A percentile compares a stretch with the other conserved stretches of the same genome.
Conservation (phyloP, 176 grass and related monocot genomes). For the Canna indica region DNA sequence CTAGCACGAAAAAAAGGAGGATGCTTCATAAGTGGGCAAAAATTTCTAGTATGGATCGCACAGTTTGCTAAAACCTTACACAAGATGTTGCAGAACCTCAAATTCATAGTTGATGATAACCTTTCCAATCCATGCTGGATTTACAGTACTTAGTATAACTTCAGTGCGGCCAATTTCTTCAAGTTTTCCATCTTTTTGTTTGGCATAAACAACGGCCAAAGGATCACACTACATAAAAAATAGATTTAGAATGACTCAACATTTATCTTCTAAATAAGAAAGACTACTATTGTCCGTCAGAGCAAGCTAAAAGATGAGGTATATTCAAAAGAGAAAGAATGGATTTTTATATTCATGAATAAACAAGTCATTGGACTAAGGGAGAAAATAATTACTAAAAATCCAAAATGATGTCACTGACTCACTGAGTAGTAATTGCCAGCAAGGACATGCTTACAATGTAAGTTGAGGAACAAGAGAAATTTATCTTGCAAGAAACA, state of each 20-base stretch:
- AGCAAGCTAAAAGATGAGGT: neutral
- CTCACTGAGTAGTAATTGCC: neutral
- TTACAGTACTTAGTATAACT: conserved; percentile 70
- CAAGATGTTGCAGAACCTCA: conserved; percentile 79
- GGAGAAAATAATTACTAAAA: neutral
- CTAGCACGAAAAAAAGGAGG: neutral
- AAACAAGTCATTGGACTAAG: neutral
- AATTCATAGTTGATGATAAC: conserved; percentile 78
- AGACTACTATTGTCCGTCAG: neutral
- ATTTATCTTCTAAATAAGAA: conserved; percentile 4
- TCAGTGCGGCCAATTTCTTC: conserved; percentile 96
- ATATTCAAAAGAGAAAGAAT: neutral
- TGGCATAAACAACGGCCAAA: conserved; percentile 59
- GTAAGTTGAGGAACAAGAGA: neutral
- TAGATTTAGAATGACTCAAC: neutral
- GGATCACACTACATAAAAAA: conserved; percentile 51
- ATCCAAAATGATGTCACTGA: neutral
- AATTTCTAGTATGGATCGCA: conserved; percentile 15
- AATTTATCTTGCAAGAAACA: neutral
- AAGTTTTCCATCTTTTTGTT: conserved; percentile 63
- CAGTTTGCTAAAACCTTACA: conserved; percentile 53
- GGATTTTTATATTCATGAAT: neutral
- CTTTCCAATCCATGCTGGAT: conserved; percentile 67
- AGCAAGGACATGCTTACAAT: neutral
- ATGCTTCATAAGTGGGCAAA: neutral